A percentile compares a stretch with the other conserved stretches of the same genome.
Conservation (phyloP, 2,329 filamentous ascomycete species). For the Helotiales sp. region DNA sequence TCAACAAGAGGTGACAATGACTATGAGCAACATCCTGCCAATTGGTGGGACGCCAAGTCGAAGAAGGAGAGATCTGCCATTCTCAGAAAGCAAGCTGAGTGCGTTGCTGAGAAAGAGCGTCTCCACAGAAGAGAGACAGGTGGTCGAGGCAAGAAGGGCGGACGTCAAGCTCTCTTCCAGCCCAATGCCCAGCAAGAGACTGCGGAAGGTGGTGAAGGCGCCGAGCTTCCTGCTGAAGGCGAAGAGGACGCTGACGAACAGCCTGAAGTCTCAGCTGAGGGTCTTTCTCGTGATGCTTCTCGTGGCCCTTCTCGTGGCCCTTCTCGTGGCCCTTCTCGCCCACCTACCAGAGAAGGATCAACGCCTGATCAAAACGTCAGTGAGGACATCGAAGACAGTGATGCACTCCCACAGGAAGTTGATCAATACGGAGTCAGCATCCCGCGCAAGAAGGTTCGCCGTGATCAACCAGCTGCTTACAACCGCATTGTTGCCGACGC, state of each 20-base stretch:
- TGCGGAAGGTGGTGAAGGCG: conserved; percentile 8
- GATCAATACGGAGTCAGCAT: conserved; percentile 41
- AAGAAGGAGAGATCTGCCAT: conserved; percentile 19
- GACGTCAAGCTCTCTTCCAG: conserved; percentile 16
- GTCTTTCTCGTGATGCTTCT: background rate
- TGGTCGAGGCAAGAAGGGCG: conserved; percentile 7
- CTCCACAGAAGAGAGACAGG: background rate
- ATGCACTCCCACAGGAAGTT: conserved; percentile 32
- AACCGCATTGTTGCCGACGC: conserved; percentile 15
- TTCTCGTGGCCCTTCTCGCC: background rate
- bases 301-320: conserved; percentile 9
- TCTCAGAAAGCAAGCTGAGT: conserved; percentile 13
- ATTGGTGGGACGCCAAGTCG: conserved; percentile 28
- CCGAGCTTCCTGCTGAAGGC: conserved; percentile 9
- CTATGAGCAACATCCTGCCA: conserved; percentile 36
- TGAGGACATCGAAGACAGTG: conserved; percentile 33
- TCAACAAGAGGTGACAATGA: conserved; percentile 25
- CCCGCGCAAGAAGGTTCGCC: conserved; percentile 28
- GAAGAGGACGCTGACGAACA: conserved; percentile 19
- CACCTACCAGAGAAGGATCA: conserved; percentile 6
- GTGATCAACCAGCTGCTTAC: conserved; percentile 12
- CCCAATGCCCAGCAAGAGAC: conserved; percentile 6
- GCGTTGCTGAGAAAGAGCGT: conserved; percentile 14
- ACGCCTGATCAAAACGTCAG: conserved; percentile 11
- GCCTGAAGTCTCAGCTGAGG: conserved; percentile 9